phyloP scores from a whole-genome alignment of 306 rosid species.

The Medicago arabica region DNA sequence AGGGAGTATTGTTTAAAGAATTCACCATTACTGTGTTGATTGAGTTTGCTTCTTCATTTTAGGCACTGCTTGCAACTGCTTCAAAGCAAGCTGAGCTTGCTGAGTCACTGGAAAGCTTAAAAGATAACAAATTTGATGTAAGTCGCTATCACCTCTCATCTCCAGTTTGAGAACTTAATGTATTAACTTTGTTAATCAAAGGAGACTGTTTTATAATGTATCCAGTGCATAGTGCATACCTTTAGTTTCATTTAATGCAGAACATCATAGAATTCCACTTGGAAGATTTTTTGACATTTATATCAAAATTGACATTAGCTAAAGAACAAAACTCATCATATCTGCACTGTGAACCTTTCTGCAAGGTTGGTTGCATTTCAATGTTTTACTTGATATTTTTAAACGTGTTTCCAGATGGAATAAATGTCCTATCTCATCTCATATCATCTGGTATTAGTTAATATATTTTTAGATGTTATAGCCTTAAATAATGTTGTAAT shows the following conservation, averaged over 20 bases:
- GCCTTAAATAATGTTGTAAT: background rate
- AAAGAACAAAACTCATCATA: background rate
- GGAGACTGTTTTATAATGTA: background rate
- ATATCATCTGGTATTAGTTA: constrained; percentile 11
- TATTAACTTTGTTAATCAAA: constrained; percentile 7
- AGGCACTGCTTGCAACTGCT: constrained; percentile 89
- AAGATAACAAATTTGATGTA: constrained; percentile 63
- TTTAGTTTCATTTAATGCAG: constrained; percentile 26
- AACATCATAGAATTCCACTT: background rate
- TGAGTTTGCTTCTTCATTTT: constrained; percentile 39
- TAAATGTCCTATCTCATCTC: background rate
- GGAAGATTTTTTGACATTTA: background rate
- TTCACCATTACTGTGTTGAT: constrained; percentile 38
- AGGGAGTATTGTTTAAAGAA: constrained; percentile 5
- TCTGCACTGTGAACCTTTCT: constrained; percentile 21
- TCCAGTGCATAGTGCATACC: background rate
- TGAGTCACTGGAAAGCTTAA: constrained; percentile 77
- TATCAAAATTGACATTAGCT: background rate
- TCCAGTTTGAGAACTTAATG: constrained; percentile 19
- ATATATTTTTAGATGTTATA: background rate
- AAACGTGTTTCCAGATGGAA: background rate
- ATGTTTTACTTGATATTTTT: constrained; percentile 3
- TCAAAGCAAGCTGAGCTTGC: constrained; percentile 96
- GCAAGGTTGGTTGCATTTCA: constrained; percentile 26
- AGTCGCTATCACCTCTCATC: constrained; percentile 45